phyloP scores from a whole-genome alignment of 176 grass and related monocot species.

The Cocos nucifera region DNA sequence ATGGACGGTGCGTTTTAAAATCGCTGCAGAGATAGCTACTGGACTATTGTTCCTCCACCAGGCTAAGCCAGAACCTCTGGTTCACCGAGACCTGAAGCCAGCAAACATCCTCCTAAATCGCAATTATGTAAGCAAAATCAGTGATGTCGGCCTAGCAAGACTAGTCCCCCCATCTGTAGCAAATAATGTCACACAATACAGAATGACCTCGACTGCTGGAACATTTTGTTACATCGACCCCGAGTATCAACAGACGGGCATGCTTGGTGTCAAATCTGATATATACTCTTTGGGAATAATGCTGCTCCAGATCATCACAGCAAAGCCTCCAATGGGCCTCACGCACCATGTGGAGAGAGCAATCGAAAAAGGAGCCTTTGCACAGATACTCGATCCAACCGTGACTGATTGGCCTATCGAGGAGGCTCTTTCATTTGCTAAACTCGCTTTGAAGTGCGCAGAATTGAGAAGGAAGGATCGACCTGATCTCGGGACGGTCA shows the following conservation, averaged over 20 bases:
- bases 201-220: conserved; percentile 77
- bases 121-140: conserved; percentile 87
- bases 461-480: conserved; percentile 75
- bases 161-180: conserved; percentile 62
- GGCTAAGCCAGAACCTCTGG: conserved; percentile 71
- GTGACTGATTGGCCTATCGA: conserved; percentile 65
- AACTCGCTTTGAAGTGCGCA: conserved; percentile 50
- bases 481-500: conserved; percentile 52
- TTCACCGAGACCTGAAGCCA: conserved; percentile 88
- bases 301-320: conserved; percentile 83
- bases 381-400: conserved; percentile 56
- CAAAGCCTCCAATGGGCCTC: conserved; percentile 71
- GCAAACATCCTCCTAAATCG: conserved; percentile 91
- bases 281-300: conserved; percentile 79
- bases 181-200: conserved; percentile 50
- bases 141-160: conserved; percentile 73
- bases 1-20: conserved; percentile 70
- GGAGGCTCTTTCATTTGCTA: conserved; percentile 46
- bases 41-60: conserved; percentile 84
- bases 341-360: conserved; percentile 51
- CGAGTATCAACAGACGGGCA: conserved; percentile 88
- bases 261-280: conserved; percentile 77
- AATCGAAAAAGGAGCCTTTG: conserved; percentile 56
- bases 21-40: conserved; percentile 68
- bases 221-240: conserved; percentile 97